Conservation (phyloP, 176 grass and related monocot species). For the barley (Hordeum vulgare) region MorexV3_pseudomolecules_assembly NC_058520.1:529852870-529853369, state of each 20-base stretch:
- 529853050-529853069: constrained; percentile 3
- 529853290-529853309: constrained; percentile 41
- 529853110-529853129: background rate
- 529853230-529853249: constrained; percentile 83
- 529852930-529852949: constrained; percentile 63
- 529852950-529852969: constrained; percentile 74
- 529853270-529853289: constrained; percentile 42
- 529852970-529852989: constrained; percentile 82
- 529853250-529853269: constrained; percentile 68
- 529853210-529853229: constrained; percentile 27
- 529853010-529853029: constrained; percentile 66
- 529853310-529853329: constrained; percentile 80
- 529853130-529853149: background rate
- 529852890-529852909: constrained; percentile 30
- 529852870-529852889: constrained; percentile 80
- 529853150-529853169: background rate
- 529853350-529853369: constrained; percentile 88
- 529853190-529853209: background rate
- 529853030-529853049: constrained; percentile 63
- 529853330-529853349: constrained; percentile 50
- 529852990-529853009: constrained; percentile 90
- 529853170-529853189: background rate
- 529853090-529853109: background rate
- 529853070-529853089: background rate
- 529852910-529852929: constrained; percentile 69